Evolutionary conservation across 192 early-diverging fungal genomes (phyloP), one percentile per base, ranked within the genome.

Genomic region (Allomyces javanicus): DNA sequence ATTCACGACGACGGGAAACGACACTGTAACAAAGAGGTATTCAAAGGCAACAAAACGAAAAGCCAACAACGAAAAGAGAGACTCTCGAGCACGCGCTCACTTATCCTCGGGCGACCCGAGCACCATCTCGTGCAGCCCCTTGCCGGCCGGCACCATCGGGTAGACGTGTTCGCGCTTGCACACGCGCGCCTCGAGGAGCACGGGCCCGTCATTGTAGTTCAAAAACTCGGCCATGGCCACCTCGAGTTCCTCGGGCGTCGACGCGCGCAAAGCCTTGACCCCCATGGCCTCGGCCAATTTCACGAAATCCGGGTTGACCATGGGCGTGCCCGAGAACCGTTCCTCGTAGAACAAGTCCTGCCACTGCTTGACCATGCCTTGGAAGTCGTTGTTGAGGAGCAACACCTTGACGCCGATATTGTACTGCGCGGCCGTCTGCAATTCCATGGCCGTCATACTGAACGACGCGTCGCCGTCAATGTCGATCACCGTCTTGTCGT

Each of bases 391-490:
- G 83, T 99, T 97, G 25, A 99, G 79, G 65, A 99, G 80, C 12
- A 99, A 74, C 40, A 94, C 89, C 83, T 99, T 99, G 74, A 94
- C 93, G 55, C 85, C 88, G 76, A 99, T 94, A 72, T 94, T 89
- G 81, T 86, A 97, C 78, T 96, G 92, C n/a, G 91, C 83, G 10
- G 93, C 93, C 0, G 96, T 99, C 72, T 90, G 91, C 75, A 99
- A 75, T 74, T 99, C 96, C 91, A 96, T 96, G 21, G 85, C 94
- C 0, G 96, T 96, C 96, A 99, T 99, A 25, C 85, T 93, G 83
- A 99, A 93, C 26, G 89, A 93, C 55, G 92, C 94, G 79, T 99
- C 96, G 55, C 96, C 96, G 76, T 99, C 96, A 79, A 99, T 90
- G 74, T 96, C 93, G 72, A 99, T 84, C 26, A 99, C 96, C 73